A percentile compares a stretch with the other conserved stretches of the same genome.
Evolutionary conservation across 1,284 basidiomycete species (phyloP).

Genomic region (Leccinum pachyderme): DNA sequence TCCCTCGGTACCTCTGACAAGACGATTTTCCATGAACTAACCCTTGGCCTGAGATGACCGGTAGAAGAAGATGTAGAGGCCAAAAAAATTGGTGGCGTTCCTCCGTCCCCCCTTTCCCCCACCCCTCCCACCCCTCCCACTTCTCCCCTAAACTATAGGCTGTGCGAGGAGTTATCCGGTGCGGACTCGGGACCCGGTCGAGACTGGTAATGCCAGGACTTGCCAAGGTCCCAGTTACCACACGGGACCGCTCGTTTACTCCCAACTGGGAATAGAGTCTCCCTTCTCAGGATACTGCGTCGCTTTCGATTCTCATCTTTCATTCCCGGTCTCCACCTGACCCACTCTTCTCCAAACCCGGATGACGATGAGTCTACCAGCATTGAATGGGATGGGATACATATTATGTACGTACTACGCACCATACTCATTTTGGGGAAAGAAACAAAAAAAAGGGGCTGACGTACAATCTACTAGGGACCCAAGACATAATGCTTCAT

Average conservation of each 20-base stretch:
- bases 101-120: background rate
- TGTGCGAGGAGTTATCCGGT: background rate
- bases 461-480: background rate
- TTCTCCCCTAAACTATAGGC: background rate
- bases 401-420: background rate
- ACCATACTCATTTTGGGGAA: background rate
- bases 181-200: background rate
- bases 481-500: background rate
- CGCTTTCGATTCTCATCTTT: slow-evolving; percentile 1
- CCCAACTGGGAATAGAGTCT: background rate
- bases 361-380: background rate
- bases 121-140: background rate
- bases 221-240: background rate
- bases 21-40: background rate
- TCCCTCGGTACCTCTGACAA: background rate
- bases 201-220: background rate
- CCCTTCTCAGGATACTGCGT: background rate
- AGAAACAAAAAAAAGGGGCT: background rate
- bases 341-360: background rate
- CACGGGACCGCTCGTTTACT: background rate
- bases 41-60: background rate
- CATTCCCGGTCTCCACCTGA: slow-evolving; percentile 10
- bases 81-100: background rate
- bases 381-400: background rate
- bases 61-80: background rate